Percentiles rank a stretch among this genome's conserved stretches.
Evolutionary conservation across 306 rosid species (phyloP).

Genomic region (Albizia julibrissin): DNA sequence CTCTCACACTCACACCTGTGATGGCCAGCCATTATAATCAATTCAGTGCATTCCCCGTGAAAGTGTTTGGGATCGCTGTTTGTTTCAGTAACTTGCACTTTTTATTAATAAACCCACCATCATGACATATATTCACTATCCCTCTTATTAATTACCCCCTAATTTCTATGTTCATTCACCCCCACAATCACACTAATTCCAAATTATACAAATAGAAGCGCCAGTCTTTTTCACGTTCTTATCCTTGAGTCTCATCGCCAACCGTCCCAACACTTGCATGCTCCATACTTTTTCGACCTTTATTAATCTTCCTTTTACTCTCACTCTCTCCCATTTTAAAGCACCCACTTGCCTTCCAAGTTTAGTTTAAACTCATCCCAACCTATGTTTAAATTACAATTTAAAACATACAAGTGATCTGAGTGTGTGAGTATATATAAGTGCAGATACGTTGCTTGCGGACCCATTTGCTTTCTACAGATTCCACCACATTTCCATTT

Average conservation of each 20-base stretch:
- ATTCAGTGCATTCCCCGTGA: conserved; percentile 28
- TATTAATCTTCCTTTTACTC: conserved; percentile 14
- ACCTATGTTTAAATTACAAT: neutral
- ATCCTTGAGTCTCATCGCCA: conserved; percentile 19
- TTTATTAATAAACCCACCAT: neutral
- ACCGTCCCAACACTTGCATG: neutral
- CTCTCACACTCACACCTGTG: conserved; percentile 16
- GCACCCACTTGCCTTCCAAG: conserved; percentile 11
- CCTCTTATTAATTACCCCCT: no score
- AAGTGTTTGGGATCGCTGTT: conserved; percentile 1
- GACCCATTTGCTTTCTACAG: conserved; percentile 2
- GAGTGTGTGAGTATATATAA: neutral
- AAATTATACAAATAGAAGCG: neutral
- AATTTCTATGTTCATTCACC: neutral
- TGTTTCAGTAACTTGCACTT: neutral
- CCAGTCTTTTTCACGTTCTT: neutral
- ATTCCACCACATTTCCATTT: neutral
- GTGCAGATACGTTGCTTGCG: neutral
- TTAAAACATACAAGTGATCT: neutral
- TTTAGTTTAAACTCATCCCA: neutral
- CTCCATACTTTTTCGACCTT: neutral
- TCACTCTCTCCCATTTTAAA: conserved; percentile 18
- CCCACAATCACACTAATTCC: neutral
- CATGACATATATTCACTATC: no score
- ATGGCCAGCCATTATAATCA: neutral